Base-by-base conservation (phyloP, 352 stramenopile genomes). In the Phytophthora capsici region DNA sequence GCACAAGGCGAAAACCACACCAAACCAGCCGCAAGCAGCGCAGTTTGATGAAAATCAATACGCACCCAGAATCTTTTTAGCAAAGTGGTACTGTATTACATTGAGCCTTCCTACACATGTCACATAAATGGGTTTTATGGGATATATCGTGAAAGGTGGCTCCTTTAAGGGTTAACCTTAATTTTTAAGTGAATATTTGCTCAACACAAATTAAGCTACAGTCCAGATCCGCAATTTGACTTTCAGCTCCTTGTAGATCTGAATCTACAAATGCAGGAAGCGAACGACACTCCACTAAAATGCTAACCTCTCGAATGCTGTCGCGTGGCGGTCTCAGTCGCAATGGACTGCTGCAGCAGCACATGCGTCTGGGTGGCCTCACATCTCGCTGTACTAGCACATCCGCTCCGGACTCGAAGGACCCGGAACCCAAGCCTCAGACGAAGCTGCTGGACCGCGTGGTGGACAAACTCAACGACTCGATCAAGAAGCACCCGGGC, bases 391-490 rank as follows among this genome's bases (percentile, higher is more conserved):
- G 12, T 8, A 20, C 65, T 5, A 26, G 49, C 38, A 57, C 57
- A 14, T 55, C 66, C 19, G 17, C 44, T 17, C n/a, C 54, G 23
- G 52, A 69, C 14, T 36, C 12, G 2, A 54, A 59, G 32, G 30
- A 54, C 6, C 32, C 36, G 3, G 26, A 37, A 4, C 13, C 36
- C n/a, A 48, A 66, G 52, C 7, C 32, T 20, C 25, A 61, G 34
- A 30, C 32, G 4, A 32, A 58, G 19, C 78, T 94, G 48, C 50
- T 93, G 63, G 79, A 96, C 45, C 70, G 76, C 6, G 76, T 91
- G 22, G 89, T 95, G 1, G 71, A 77, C 40, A 81, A 87, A 37
- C 73, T 96, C 23, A 96, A 96, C 49, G 63, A 66, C n/a, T 80
- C 82, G 25, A 93, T 96, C 64, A 78, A 81, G 50, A 75, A 82